A percentile compares a stretch with the other conserved stretches of the same genome.
phyloP scores from a whole-genome alignment of 1,284 basidiomycete species.

The Pyrrhoderma lamaoense region DNA sequence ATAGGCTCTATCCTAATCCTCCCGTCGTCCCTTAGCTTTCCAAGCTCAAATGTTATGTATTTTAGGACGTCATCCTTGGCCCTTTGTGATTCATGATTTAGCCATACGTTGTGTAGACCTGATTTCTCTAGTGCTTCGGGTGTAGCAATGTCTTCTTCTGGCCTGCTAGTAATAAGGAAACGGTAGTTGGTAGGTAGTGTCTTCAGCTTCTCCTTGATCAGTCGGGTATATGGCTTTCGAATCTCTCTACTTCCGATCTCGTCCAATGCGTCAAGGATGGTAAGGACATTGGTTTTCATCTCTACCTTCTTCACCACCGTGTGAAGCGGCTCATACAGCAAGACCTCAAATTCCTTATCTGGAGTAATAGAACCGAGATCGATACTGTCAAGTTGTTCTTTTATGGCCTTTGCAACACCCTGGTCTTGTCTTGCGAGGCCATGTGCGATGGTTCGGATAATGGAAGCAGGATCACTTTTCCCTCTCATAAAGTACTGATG shows the following conservation, averaged over 20 bases:
- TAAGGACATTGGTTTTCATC: not conserved
- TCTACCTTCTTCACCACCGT: not conserved
- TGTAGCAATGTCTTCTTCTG: no score
- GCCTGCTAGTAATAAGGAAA: conserved; percentile 3
- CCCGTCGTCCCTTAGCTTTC: no score
- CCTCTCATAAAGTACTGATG: conserved; percentile 20
- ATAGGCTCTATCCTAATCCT: not conserved
- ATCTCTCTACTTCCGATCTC: not conserved
- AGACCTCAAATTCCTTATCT: not conserved
- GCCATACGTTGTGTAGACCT: no score
- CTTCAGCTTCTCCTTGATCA: not conserved
- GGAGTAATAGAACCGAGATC: no score
- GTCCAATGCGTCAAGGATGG: conserved; percentile 4
- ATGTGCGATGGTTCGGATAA: conserved; percentile 20
- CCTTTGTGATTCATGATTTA: no score
- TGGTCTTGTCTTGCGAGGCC: conserved; percentile 12
- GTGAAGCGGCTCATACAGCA: not conserved
- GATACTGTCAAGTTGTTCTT: no score
- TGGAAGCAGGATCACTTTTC: conserved; percentile 11
- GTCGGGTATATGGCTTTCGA: not conserved
- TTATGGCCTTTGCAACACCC: not conserved
- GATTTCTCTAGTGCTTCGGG: no score
- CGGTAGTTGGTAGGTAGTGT: not conserved
- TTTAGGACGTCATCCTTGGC: no score
- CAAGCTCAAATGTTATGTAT: no score